These are phyloP conservation scores for Aspergillus sp. DNA, from an alignment of 2,329 filamentous ascomycete genomes.

Conservation along the genomic window DNA sequence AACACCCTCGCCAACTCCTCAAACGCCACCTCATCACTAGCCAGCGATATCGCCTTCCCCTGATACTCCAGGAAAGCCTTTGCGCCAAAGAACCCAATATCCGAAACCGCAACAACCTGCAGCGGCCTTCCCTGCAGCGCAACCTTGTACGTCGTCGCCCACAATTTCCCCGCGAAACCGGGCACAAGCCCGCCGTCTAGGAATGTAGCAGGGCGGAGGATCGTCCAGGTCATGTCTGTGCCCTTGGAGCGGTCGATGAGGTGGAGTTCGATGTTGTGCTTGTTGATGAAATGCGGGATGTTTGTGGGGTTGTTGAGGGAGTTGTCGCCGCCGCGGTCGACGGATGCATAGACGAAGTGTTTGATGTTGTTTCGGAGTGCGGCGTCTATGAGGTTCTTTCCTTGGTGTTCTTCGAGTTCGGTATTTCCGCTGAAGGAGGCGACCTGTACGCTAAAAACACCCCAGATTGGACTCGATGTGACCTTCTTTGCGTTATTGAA, in stretches of 20 bases:
- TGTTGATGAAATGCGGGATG: slow-evolving; percentile 63
- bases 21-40: slow-evolving; percentile 54
- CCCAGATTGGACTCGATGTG: slow-evolving; percentile 49
- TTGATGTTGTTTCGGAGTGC: slow-evolving; percentile 55
- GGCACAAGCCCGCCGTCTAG: slow-evolving; percentile 55
- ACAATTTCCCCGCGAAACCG: slow-evolving; percentile 50
- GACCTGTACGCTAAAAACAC: slow-evolving; percentile 62
- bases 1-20: slow-evolving; percentile 48
- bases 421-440: slow-evolving; percentile 2
- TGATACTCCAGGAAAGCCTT: slow-evolving; percentile 50
- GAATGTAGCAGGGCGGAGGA: slow-evolving; percentile 63
- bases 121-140: slow-evolving; percentile 44
- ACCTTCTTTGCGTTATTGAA: slow-evolving; percentile 48
- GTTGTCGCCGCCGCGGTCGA: slow-evolving; percentile 61
- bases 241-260: slow-evolving; percentile 47
- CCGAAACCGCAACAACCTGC: slow-evolving; percentile 45
- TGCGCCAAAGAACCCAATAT: slow-evolving; percentile 55
- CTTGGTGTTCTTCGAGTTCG: slow-evolving; percentile 53
- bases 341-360: slow-evolving; percentile 64
- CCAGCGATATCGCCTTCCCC: slow-evolving; percentile 38
- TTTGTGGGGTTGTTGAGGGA: slow-evolving; percentile 53
- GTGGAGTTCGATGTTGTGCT: slow-evolving; percentile 62
- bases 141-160: slow-evolving; percentile 44
- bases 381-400: slow-evolving; percentile 59
- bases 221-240: slow-evolving; percentile 58